Evolutionary conservation across 2,329 filamentous ascomycete genomes (phyloP).

Genomic region (Sporothrix protearum): DNA sequence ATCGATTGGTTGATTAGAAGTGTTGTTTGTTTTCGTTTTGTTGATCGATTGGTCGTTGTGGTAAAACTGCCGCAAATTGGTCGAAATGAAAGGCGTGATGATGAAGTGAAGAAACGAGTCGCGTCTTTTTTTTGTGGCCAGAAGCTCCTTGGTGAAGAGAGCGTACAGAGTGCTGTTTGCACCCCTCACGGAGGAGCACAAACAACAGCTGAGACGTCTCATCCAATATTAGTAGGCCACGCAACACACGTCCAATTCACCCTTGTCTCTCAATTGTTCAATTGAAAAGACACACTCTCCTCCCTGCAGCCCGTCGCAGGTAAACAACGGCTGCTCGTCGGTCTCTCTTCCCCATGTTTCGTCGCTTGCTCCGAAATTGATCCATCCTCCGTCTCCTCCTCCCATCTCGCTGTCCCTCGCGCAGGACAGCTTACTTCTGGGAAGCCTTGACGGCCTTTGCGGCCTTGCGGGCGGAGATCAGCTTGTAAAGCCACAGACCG

Average conservation of each 20-base stretch:
- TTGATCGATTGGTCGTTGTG: neutral
- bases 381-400: neutral
- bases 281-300: neutral
- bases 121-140: slow-evolving; percentile 22
- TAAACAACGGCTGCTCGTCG: neutral
- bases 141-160: slow-evolving; percentile 10
- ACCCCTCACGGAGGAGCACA: neutral
- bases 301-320: neutral
- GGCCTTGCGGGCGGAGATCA: slow-evolving; percentile 34
- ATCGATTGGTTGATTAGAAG: neutral
- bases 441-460: slow-evolving; percentile 31
- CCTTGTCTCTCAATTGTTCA: neutral
- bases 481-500: slow-evolving; percentile 44
- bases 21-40: neutral
- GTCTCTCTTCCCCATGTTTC: neutral
- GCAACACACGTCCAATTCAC: slow-evolving; percentile 22
- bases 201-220: slow-evolving; percentile 4
- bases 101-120: slow-evolving; percentile 9
- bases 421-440: slow-evolving; percentile 15
- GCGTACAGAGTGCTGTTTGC: slow-evolving; percentile 15
- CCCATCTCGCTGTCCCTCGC: neutral
- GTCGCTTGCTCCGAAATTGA: neutral
- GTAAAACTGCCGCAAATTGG: neutral
- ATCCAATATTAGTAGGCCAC: slow-evolving; percentile 24
- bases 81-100: slow-evolving; percentile 12